Evolutionary conservation across 2,329 filamentous ascomycete genomes (phyloP), one percentile per base, ranked within the genome.

Genomic region (Aspergillus thermomutatus): DNA sequence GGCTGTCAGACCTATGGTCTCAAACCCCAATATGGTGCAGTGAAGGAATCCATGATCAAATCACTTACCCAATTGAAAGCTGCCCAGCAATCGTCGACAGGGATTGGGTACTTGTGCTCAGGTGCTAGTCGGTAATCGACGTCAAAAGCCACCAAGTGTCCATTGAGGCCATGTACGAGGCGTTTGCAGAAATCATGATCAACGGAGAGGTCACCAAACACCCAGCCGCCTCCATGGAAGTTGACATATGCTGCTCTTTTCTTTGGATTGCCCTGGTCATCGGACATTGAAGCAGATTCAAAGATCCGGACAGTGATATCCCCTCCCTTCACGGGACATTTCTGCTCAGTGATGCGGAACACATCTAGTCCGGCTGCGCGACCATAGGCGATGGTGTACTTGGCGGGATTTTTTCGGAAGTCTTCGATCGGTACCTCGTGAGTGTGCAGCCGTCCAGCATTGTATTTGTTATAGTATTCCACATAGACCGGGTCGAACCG

Each of bases 101-200:
- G 67, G 34, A 71, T 69, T 0, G 75, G 75, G 58, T 70, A 76
- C 21, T 60, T 68, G 58, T 73, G 54, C 59, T 78, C 75, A 6
- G 74, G 75, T 1, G 75, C 71, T 40, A 77, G 65, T 28, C 74
- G 70, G 55, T 79, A 79, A 56, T 78, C 75, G 25, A 79, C 73
- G 58, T 79, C 77, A 59, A 79, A 76, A 1, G 66, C 75, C 17
- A 79, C 75, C 45, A 74, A 59, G 17, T 72, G 68, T n/a, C 73
- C 68, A 17, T 74, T 69, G 28, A 74, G 66, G 6, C 62, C 66
- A 57, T 75, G 62, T 25, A 75, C 72, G 11, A 79, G 54, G 21
- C 68, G 66, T 59, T 78, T 77, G 58, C 75, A 78, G 55, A 75
- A 72, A 41, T 76, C 72, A 58, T 75, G 69, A 48, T 78, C 75